Evolutionary conservation across 371 early-diverging fungal genomes (phyloP).

Genomic region (Mortierella sp.): DNA sequence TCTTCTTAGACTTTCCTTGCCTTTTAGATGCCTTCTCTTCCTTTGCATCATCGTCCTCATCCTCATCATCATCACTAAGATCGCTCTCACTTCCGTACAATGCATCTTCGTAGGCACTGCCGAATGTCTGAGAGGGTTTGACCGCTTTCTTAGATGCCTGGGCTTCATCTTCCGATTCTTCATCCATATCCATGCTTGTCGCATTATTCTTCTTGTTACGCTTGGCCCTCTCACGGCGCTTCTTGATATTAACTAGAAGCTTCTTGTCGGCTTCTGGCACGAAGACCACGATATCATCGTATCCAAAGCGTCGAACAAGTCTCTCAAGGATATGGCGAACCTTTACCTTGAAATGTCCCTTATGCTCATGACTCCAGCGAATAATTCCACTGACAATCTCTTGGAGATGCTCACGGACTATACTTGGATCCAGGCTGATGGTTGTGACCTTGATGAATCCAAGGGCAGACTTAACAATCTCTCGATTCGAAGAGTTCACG

Average conservation of each 20-base stretch:
- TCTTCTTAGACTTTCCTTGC: conserved; percentile 62
- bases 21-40: conserved; percentile 44
- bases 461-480: conserved; percentile 91
- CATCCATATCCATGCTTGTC: conserved; percentile 54
- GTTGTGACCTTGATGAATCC: conserved; percentile 94
- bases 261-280: conserved; percentile 92
- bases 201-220: conserved; percentile 66
- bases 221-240: conserved; percentile 89
- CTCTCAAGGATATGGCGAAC: conserved; percentile 95
- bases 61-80: conserved; percentile 77
- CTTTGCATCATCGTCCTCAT: conserved; percentile 52
- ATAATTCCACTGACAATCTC: conserved; percentile 74
- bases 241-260: conserved; percentile 91
- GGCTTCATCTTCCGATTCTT: conserved; percentile 63
- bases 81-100: conserved; percentile 93
- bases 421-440: conserved; percentile 77
- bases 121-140: conserved; percentile 57
- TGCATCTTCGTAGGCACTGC: conserved; percentile 89
- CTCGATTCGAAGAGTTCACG: conserved; percentile 84
- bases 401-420: conserved; percentile 74
- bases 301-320: conserved; percentile 84
- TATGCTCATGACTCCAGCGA: conserved; percentile 87
- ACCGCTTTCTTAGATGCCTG: conserved; percentile 56
- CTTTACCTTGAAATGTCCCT: conserved; percentile 88
- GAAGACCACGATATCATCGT: conserved; percentile 79